Evolutionary conservation across 805 yeast species (phyloP), one percentile per base, ranked within the genome.

Genomic region (Wickerhamomyces silvicola): DNA sequence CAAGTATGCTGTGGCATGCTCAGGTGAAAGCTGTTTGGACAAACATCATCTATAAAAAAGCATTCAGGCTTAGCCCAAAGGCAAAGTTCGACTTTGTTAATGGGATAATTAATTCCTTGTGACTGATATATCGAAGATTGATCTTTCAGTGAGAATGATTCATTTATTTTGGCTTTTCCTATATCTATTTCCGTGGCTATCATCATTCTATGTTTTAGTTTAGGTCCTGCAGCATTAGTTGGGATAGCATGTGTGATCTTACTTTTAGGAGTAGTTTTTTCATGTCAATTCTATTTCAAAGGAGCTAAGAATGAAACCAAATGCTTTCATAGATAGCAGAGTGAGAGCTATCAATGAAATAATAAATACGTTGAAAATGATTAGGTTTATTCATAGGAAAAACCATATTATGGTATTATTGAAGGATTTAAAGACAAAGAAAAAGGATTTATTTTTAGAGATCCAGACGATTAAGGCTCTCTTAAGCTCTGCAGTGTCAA

Each of bases 341-440:
- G 85, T 88, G 15, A 68, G 75, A 28, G 66, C 74, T 30, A 77
- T 86, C 54, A 80, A 83, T 43, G 97, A 88, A 55, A 73, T 86
- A 18, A 64, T 88, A 42, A 76, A 72, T 49, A 76, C 81, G 42
- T 72, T 88, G 68, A 84, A 82, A 50, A 70, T 81, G 62, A 83
- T 88, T 55, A 88, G 88, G 60, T 82, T 72, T 88, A 87, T 54
- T 83, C 94, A 1, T 88, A 96, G 96, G 97, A 88, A 58, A 66
- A 66, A 20, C 87, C 96, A 1, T 88, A 85, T 52, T 66, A 67
- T 33, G 54, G 66, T 8, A 61, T 68, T 32, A 69, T 88, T 22
- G 49, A 72, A 11, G 66, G 63, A 10, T 64, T 73, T 18, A 72
- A 97, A 52, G 46, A 51, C 0, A 50, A 61, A 14, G 97, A 87